Base-by-base conservation (phyloP, 805 yeast species). In the Ogataea populi-albae region DNA sequence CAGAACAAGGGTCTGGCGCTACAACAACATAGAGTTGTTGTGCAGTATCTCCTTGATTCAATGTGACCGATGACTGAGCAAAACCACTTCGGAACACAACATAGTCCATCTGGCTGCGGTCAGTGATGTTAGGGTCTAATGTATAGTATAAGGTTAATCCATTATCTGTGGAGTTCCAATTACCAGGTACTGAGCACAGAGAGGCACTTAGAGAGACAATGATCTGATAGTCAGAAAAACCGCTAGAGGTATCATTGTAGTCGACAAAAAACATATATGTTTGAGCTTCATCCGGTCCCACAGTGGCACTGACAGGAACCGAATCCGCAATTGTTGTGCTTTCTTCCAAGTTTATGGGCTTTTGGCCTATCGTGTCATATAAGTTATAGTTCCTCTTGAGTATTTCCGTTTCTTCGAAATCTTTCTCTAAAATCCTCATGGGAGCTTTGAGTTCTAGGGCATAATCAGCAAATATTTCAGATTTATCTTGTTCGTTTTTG, bases 191-290 rank as follows among this genome's bases (percentile, higher is more conserved):
- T 4, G 55, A 43, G 43, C 79, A 75, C 10, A 75, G 61, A 35
- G 73, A 73, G 2, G 77, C 81, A 11, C 76, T 68, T 12, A 75
- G 39, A 44, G 71, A 75, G 27, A 75, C 59, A 53, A 74, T 57
- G 35, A 65, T 59, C 46, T 75, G 69, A 47, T 66, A 73, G 42
- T 64, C 65, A 2, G 75, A 72, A 17, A 71, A 35, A 1, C 75
- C 77, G 3, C 64, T 50, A 5, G 54, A 34, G 4, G 69, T 55
- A 3, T 70, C 62, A 43, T 71, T 71, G 34, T 27, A 27, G 20
- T 27, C 30, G n/a, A 27, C 21, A 7, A n/a, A n/a, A n/a, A n/a
- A n/a, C n/a, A n/a, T n/a, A n/a, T n/a, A n/a, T n/a, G n/a, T n/a
- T n/a, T n/a, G n/a, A n/a, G n/a, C n/a, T n/a, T n/a, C n/a, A n/a